Base-by-base conservation (phyloP, 2,329 filamentous ascomycete species). In the Botrytis tulipae region DNA sequence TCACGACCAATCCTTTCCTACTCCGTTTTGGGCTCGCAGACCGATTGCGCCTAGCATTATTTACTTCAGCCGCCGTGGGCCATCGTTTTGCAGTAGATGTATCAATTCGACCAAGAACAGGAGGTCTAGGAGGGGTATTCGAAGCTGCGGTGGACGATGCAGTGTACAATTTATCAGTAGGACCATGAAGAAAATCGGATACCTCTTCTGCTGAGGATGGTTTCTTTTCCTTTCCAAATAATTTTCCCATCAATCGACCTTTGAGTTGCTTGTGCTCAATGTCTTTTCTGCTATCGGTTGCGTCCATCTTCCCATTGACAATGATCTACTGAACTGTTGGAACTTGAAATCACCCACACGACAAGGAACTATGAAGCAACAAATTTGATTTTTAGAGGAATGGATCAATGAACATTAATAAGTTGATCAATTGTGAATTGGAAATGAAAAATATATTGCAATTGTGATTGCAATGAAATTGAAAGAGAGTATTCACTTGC, bases 1-100 rank as follows among this genome's bases (percentile, higher is more conserved):
- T 89, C 51, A 98, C 95, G 7, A 85, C 85, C 75, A 96, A 84
- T 16, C 92, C 92, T 82, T 93, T 93, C 80, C 87, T 89, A 72
- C 83, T 85, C 78, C 84, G 81, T 73, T 82, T 82, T 73, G 79
- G 80, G 78, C 78, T 82, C 79, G 78, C 76, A 76, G 76, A 83
- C 63, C 76, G 75, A 40, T 72, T 73, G 44, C 74, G 74, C 57
- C 69, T 72, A n/a, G 63, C 73, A 35, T 73, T 76, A 59, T 78
- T 79, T 9, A 86, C 79, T 62, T 86, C 83, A 65, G 83, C 80
- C 51, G 85, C 84, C 35, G 82, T 83, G n/a, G 86, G 86, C 85
- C 84, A 87, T 78, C 85, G 81, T 77, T 85, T 84, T 63, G 86
- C 86, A 59, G 82, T 82, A 51, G 83, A 82, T 63, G 86, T 84